These are phyloP conservation scores for Lodderomyces parapsilosis DNA, from an alignment of 1,139 yeast genomes.

Conservation along the genomic window DNA sequence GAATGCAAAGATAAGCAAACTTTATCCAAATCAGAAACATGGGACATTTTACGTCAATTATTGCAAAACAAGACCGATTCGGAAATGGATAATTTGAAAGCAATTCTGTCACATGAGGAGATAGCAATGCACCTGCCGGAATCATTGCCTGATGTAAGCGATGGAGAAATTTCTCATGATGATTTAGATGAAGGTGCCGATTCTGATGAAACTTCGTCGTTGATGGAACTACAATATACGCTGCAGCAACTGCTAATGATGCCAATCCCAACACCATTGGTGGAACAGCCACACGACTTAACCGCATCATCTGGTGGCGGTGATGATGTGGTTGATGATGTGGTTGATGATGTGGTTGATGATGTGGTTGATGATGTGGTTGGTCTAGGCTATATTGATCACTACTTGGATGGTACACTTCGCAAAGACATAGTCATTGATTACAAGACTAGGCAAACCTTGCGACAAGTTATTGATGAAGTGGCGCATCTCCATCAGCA, in stretches of 20 bases:
- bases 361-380: background rate
- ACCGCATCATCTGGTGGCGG: background rate
- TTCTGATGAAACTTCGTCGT: constrained; percentile 14
- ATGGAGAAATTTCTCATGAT: background rate
- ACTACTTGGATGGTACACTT: background rate
- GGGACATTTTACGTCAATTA: constrained; percentile 4
- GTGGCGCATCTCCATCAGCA: constrained; percentile 1
- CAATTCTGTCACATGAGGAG: background rate
- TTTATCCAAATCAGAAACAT: constrained; percentile 11
- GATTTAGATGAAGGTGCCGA: constrained; percentile 9
- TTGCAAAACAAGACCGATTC: background rate
- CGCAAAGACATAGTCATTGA: background rate
- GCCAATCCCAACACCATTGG: background rate
- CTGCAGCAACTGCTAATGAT: background rate
- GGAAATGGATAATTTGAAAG: background rate
- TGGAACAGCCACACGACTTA: background rate
- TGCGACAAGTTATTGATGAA: background rate
- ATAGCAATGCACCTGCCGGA: background rate
- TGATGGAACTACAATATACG: constrained; percentile 11
- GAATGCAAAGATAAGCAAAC: constrained; percentile 2
- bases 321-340: background rate
- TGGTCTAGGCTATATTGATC: background rate
- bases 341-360: background rate
- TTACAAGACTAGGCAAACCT: background rate
- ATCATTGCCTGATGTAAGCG: background rate